Percentiles rank a stretch among this genome's conserved stretches.
Conservation (phyloP, 129 eudicot species). For the Lactuca saligna region DNA sequence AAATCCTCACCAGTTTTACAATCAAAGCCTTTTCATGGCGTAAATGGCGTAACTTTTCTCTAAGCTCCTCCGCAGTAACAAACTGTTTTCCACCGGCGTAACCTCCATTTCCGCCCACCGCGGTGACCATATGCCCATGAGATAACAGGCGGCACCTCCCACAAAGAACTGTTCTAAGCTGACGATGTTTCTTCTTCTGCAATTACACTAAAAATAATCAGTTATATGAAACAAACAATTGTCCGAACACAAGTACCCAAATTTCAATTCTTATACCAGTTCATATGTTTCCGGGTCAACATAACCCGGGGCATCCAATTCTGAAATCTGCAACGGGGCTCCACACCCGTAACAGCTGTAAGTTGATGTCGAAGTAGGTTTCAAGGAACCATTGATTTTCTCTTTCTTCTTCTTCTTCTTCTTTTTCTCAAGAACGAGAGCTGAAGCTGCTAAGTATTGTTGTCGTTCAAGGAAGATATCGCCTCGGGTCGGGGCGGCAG, state of each 20-base stretch:
- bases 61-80: constrained; percentile 96
- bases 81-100: constrained; percentile 95
- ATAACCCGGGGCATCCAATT: constrained; percentile 84
- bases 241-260: not conserved
- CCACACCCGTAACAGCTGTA: constrained; percentile 89
- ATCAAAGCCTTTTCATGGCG: constrained; percentile 81
- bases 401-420: constrained; percentile 47
- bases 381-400: constrained; percentile 37
- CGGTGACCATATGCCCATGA: constrained; percentile 97
- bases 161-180: constrained; percentile 75
- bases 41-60: constrained; percentile 85
- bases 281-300: constrained; percentile 76
- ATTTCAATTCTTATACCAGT: constrained; percentile 47
- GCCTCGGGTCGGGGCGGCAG: constrained; percentile 88
- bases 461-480: constrained; percentile 69
- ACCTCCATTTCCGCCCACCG: constrained; percentile 99
- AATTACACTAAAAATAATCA: constrained; percentile 12
- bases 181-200: constrained; percentile 96
- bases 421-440: constrained; percentile 32
- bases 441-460: constrained; percentile 46
- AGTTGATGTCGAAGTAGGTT: constrained; percentile 19
- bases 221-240: not conserved
- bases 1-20: constrained; percentile 77
- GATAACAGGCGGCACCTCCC: constrained; percentile 91
- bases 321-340: constrained; percentile 76